Base-by-base conservation (phyloP, 1,284 basidiomycete genomes). In the Rhodofomes roseus region DNA sequence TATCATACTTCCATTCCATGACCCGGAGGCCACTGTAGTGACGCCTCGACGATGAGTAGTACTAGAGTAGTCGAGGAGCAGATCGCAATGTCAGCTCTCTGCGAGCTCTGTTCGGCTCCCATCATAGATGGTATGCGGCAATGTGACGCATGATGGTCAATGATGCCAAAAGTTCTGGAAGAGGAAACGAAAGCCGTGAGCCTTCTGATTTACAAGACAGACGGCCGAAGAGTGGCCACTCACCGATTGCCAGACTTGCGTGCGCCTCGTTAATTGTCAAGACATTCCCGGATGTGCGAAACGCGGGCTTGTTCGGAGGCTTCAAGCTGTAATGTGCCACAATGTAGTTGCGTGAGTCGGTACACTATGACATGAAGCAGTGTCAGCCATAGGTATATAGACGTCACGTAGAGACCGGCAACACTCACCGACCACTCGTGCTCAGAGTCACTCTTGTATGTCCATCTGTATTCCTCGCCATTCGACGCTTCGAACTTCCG, bases 391-490 rank as follows among this genome's bases (percentile, higher is more conserved):
- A 58, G 54, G 57, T 58, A 22, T n/a, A n/a, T n/a, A n/a, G n/a
- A n/a, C n/a, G n/a, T n/a, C n/a, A n/a, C n/a, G n/a, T n/a, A n/a
- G n/a, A 34, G 31, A 34, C 31, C 31, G 60, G 54, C 36, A 31
- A 2, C 56, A 79, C 85, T 66, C 67, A 90, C 87, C 66, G 85
- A 79, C 87, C 87, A 90, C 73, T 89, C 85, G 57, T 87, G 84
- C 22, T 79, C 82, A 25, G 77, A 73, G 43, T 79, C 69, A 53
- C 74, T 76, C 46, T 76, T 77, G 70, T 82, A 74, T 43, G 80
- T 78, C 88, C 88, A 90, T 65, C 77, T 78, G 64, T 89, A 89
- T 65, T 88, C 85, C 25, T 78, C 77, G 23, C 85, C 86, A 67
- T 89, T 86, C 40, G 82, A 83, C 23, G 78, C 86, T 34, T 71